phyloP scores from a whole-genome alignment of 2,329 filamentous ascomycete genomes.

The Epichloe scottii region DNA sequence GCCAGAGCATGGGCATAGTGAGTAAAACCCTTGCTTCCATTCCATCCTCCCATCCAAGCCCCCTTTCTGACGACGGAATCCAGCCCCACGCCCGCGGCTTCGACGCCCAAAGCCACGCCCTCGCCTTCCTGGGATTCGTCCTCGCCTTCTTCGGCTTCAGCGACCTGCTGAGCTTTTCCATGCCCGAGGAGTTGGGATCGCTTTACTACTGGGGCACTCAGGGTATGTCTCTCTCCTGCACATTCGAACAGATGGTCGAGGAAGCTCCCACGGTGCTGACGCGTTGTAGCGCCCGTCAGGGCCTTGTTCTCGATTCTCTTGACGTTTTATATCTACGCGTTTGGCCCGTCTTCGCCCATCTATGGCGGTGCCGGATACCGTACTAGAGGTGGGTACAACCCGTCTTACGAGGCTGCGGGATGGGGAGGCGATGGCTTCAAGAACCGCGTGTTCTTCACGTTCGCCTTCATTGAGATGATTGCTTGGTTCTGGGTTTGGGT shows the following conservation, averaged over 20 bases:
- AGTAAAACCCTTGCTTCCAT: conserved; percentile 11
- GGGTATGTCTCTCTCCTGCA: conserved; percentile 37
- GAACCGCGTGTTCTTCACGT: conserved; percentile 75
- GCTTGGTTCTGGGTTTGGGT: conserved; percentile 81
- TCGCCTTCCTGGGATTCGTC: conserved; percentile 60
- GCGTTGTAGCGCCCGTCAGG: conserved; percentile 44
- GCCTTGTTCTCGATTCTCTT: conserved; percentile 49
- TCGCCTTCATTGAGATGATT: conserved; percentile 71
- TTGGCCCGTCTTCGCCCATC: conserved; percentile 38
- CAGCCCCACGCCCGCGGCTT: conserved; percentile 57
- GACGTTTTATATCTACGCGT: conserved; percentile 52
- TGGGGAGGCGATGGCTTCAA: conserved; percentile 58
- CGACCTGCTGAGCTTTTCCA: conserved; percentile 53
- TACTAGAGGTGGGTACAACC: conserved; percentile 13
- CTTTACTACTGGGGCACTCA: conserved; percentile 55
- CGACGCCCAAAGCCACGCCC: conserved; percentile 53
- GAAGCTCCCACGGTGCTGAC: too few relatives aligned
- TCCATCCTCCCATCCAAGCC: too few relatives aligned
- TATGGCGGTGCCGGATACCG: conserved; percentile 20
- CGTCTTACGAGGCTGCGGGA: conserved; percentile 23
- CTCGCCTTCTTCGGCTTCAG: conserved; percentile 47
- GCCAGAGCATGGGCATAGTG: conserved; percentile 75
- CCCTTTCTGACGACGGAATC: background rate
- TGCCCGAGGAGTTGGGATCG: conserved; percentile 53
- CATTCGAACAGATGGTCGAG: too few relatives aligned